Percentiles rank a stretch among this genome's conserved stretches.
Conservation (phyloP, 2,329 filamentous ascomycete species). For the Fonsecaea erecta region DNA sequence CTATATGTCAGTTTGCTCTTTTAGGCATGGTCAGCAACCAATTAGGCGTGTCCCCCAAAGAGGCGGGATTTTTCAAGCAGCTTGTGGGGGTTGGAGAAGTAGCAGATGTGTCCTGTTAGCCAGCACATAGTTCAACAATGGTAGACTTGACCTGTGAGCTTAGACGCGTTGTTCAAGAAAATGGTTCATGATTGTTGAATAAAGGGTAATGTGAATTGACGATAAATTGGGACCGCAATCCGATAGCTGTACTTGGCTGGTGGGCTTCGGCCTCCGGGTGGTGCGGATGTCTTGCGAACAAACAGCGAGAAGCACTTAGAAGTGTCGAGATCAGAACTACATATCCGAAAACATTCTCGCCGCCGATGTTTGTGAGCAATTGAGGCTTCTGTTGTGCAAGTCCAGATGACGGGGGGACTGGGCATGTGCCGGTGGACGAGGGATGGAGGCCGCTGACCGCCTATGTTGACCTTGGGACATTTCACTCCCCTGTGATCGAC, state of each 20-base stretch:
- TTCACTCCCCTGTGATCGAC: background rate
- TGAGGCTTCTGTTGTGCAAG: background rate
- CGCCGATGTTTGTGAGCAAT: background rate
- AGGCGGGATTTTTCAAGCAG: background rate
- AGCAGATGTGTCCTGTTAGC: background rate
- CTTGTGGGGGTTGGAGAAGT: background rate
- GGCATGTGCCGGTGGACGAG: background rate
- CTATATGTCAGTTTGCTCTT: slow-evolving; percentile 1
- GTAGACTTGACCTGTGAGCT: background rate
- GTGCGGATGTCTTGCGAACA: background rate
- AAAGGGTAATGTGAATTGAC: background rate
- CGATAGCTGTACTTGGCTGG: background rate
- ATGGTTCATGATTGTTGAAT: background rate
- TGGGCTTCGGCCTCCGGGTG: background rate
- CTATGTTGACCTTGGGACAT: background rate
- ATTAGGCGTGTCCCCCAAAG: background rate
- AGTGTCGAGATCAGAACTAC: slow-evolving; percentile 13
- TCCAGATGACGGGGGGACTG: background rate
- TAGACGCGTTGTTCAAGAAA: background rate
- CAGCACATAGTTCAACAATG: background rate
- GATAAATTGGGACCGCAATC: background rate
- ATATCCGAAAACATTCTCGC: background rate
- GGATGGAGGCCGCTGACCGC: slow-evolving; percentile 13
- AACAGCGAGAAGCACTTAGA: background rate
- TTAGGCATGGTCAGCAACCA: background rate